These are phyloP conservation scores for Kwoniella pini DNA, from an alignment of 768 basidiomycete species.

Conservation along the genomic window DNA sequence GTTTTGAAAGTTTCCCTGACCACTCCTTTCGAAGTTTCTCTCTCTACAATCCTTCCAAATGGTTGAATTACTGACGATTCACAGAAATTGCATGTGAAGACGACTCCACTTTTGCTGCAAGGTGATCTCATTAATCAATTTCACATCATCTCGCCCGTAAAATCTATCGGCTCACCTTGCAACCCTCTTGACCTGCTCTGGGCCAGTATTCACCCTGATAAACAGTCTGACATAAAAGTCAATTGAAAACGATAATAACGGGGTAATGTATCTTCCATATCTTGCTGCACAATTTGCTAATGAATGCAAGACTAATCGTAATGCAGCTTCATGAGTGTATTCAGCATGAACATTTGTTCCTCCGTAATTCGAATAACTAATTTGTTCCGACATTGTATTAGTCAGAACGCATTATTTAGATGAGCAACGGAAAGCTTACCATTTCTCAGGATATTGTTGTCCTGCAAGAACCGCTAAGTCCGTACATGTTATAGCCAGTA, in stretches of 20 bases:
- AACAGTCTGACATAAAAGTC: conserved; percentile 97
- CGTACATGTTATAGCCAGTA: conserved; percentile 94
- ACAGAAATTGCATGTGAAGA: conserved; percentile 82
- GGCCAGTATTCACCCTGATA: conserved; percentile 70
- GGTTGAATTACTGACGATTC: conserved; percentile 81
- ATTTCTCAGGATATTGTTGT: conserved; percentile 94
- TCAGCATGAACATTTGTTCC: conserved; percentile 87
- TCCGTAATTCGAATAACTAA: conserved; percentile 91
- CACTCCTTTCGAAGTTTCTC: conserved; percentile 61
- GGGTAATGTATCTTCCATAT: conserved; percentile 85
- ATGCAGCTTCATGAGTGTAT: conserved; percentile 89
- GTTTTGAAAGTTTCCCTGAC: conserved; percentile 71
- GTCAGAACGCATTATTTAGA: too few species aligned
- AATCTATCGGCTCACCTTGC: conserved; percentile 63
- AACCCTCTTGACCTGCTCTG: conserved; percentile 79
- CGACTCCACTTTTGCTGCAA: conserved; percentile 76
- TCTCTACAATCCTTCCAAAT: conserved; percentile 72
- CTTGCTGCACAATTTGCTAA: conserved; percentile 83
- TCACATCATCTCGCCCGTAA: background rate
- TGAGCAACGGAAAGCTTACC: too few species aligned
- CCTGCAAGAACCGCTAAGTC: conserved; percentile 92
- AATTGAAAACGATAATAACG: conserved; percentile 85
- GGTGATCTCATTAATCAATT: background rate
- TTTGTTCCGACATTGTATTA: too few species aligned
- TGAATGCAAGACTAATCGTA: conserved; percentile 84